Evolutionary conservation across 164 flowering plant genomes (phyloP), one percentile per base, ranked within the genome.

Genomic region (Buxus sempervirens): DNA sequence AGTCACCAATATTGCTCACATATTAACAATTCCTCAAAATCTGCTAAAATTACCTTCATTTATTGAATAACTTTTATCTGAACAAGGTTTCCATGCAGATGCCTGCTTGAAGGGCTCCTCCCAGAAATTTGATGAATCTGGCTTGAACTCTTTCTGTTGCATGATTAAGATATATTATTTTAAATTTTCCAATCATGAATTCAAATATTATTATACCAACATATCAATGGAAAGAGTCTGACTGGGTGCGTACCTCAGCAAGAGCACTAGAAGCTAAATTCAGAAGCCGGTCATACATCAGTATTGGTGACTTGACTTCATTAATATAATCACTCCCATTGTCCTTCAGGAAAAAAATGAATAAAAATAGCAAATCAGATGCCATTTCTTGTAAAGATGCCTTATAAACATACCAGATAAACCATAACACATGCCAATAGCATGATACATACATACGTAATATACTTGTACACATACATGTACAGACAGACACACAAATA

Each of bases 61-160:
- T 64, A 28, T 55, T 48, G 67, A 51, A 58, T 26, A 58, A 70
- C 51, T 51, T 65, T 71, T 81, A 67, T 86, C 82, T 18, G 93
- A 89, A 77, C 98, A 94, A 36, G 97, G 97, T 76, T 81, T 85
- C 98, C 98, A 94, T 27, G 41, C 54, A 25, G 90, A 75, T 57
- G 93, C 88, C 64, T 79, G 80, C 21, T 64, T 74, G 73, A 72
- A 76, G 18, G 88, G 84, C 68, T 88, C 95, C 80, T 79, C 76
- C 95, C 96, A 90, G 48, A 84, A 75, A 54, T 58, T 77, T 54
- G 83, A 60, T 49, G 69, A 66, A 13, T 80, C 84, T 57, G 54
- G 82, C 75, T 73, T 80, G 9, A 77, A 67, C 63, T 86, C 91
- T 69, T 74, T 80, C 98, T 93, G 79, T 53, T 56, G 51, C 61